phyloP scores from a whole-genome alignment of 495 filamentous ascomycete species.

The Cairneyella variabilis region DNA sequence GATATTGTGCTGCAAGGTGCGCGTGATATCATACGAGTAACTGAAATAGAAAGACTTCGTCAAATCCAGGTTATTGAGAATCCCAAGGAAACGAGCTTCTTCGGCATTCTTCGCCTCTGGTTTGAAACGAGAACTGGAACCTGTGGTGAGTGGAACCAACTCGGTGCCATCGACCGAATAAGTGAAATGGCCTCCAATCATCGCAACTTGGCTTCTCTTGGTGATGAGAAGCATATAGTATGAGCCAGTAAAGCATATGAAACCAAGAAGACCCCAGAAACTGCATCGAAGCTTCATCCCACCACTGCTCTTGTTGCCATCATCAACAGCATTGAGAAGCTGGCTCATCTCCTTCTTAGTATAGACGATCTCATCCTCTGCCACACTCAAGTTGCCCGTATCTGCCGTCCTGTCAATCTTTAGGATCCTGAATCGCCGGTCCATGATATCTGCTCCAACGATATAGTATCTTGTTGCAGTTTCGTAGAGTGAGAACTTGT shows the following conservation, averaged over 20 bases:
- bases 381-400: constrained; percentile 73
- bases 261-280: constrained; percentile 90
- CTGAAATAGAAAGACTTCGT: constrained; percentile 95
- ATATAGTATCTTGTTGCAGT: constrained; percentile 90
- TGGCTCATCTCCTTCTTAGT: constrained; percentile 90
- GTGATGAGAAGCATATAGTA: constrained; percentile 98
- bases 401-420: constrained; percentile 91
- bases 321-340: constrained; percentile 88
- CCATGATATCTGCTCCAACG: constrained; percentile 84
- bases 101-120: constrained; percentile 77
- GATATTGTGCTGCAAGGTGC: constrained; percentile 90
- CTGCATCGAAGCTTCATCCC: constrained; percentile 86
- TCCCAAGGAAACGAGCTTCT: constrained; percentile 82
- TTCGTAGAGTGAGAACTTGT: constrained; percentile 93
- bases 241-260: constrained; percentile 92
- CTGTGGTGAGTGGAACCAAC: constrained; percentile 73
- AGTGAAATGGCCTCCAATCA: constrained; percentile 93
- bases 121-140: constrained; percentile 56
- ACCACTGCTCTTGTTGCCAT: constrained; percentile 90
- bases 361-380: constrained; percentile 93
- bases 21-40: constrained; percentile 95
- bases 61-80: constrained; percentile 86
- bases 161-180: constrained; percentile 97
- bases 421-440: constrained; percentile 82
- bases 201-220: constrained; percentile 90